Conservation (phyloP, 1,284 basidiomycete genomes). For the Leccinum fuscescens region DNA sequence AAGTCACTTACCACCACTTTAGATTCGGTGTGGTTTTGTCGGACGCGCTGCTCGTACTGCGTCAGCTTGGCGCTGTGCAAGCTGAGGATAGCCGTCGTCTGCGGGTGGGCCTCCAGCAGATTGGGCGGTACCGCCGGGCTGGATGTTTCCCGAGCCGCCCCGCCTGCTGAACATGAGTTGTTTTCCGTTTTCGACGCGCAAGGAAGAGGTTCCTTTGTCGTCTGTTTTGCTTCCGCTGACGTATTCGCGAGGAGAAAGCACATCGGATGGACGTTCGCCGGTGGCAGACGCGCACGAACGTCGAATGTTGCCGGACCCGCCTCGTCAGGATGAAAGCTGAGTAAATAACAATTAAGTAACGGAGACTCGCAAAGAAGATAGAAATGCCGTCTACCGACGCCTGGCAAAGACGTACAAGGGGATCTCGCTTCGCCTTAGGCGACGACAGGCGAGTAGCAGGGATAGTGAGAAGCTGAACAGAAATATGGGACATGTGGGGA, state of each 20-base stretch:
- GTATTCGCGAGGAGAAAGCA: slow-evolving; percentile 11
- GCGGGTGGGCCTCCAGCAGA: slow-evolving; percentile 32
- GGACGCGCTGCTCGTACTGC: slow-evolving; percentile 44
- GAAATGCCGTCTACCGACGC: neutral
- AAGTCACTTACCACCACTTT: slow-evolving; percentile 37
- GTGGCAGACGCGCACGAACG: slow-evolving; percentile 39
- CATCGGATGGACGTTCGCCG: slow-evolving; percentile 30
- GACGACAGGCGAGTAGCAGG: slow-evolving; percentile 15
- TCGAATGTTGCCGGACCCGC: slow-evolving; percentile 66
- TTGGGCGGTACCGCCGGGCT: slow-evolving; percentile 48
- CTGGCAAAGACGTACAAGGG: slow-evolving; percentile 32
- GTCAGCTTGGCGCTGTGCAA: slow-evolving; percentile 22
- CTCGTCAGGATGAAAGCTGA: slow-evolving; percentile 60
- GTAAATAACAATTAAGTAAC: neutral
- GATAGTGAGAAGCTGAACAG: neutral
- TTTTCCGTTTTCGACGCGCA: neutral
- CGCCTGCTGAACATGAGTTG: slow-evolving; percentile 64
- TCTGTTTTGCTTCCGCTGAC: slow-evolving; percentile 11
- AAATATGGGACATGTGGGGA: slow-evolving; percentile 13
- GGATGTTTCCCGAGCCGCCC: slow-evolving; percentile 77
- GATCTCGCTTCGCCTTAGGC: slow-evolving; percentile 35
- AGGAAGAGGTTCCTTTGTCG: slow-evolving; percentile 26
- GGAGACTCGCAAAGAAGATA: neutral
- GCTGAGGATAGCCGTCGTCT: slow-evolving; percentile 34
- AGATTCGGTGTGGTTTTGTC: slow-evolving; percentile 40